Conservation (phyloP, 306 rosid genomes). For the Rosa lucieae region DNA sequence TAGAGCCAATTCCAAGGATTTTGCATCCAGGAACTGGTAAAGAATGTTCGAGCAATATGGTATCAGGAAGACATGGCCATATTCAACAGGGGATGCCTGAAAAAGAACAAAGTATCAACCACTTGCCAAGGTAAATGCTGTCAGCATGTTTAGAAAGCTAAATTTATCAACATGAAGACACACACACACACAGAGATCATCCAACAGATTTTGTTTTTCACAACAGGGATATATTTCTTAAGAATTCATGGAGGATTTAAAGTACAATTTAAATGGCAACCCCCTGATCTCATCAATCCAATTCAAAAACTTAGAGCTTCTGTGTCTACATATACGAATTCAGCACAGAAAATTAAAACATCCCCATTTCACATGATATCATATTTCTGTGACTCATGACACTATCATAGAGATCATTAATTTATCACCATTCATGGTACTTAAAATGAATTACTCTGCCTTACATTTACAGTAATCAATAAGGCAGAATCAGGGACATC, state of each 20-base stretch:
- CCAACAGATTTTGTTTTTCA: background rate
- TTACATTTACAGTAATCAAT: constrained; percentile 35
- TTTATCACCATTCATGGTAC: background rate
- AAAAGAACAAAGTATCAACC: background rate
- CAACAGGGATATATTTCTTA: background rate
- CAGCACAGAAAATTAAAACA: background rate
- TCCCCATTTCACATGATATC: background rate
- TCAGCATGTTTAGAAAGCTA: background rate
- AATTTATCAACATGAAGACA: background rate
- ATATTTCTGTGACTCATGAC: background rate
- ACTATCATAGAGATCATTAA: background rate
- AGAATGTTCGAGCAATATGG: constrained; percentile 24
- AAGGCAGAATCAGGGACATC: constrained; percentile 29
- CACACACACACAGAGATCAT: background rate
- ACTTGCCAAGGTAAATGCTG: background rate
- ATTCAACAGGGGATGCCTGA: constrained; percentile 39
- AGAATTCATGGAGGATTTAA: background rate
- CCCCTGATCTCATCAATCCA: background rate
- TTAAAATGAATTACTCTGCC: constrained; percentile 8
- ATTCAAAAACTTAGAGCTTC: background rate
- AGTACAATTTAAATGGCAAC: background rate
- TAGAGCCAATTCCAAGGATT: constrained; percentile 36
- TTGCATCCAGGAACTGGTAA: constrained; percentile 28
- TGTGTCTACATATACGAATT: background rate
- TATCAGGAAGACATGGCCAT: constrained; percentile 44